Base-by-base conservation (phyloP, 2,329 filamentous ascomycete species). In the Ilyonectria robusta region DNA sequence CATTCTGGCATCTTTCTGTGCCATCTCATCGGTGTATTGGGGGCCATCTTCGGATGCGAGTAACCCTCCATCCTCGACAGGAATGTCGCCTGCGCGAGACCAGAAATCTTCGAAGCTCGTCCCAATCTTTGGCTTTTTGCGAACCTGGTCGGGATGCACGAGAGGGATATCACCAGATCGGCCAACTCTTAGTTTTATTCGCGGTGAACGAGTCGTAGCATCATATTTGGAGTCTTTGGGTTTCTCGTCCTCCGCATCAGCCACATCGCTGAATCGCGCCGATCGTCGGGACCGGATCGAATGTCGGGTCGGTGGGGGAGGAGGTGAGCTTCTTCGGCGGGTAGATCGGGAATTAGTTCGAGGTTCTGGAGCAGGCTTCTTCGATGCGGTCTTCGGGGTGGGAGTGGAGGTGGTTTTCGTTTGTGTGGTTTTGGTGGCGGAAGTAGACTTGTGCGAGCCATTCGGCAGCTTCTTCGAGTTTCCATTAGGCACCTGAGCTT, bases 1-100 rank as follows among this genome's bases (percentile, higher is more conserved):
- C n/a, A 90, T 81, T 17, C 82, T 81, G 1, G 94, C 94, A 80
- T 98, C 94, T 59, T 87, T 86, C 50, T 82, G 78, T 2, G 91
- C 91, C 75, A 88, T 85, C 59, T 92, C 89, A 11, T 89, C 84
- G 1, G 90, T 91, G 71, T 88, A 88, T 17, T 80, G 78, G 1
- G 85, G 84, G 0, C 85, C 87, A 81, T 91, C 87, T 62, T 92
- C 88, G 2, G 84, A 80, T 3, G 82, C 77, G 29, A 84, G 79
- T n/a, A 88, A 80, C 6, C 90, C 90, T 35, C 89, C 89, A 54
- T 89, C 83, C 54, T 89, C 86, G 5, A 90, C 83, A 5, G 88
- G 84, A 56, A 90, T 83, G 4, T 81, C 75, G 17, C 82, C 82
- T 2, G 85, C 88, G 59, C 81, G 80, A 17, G 80, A 76, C 75